Base-by-base conservation (phyloP, 305 asterid species). In the Fraxinus sp. region DNA sequence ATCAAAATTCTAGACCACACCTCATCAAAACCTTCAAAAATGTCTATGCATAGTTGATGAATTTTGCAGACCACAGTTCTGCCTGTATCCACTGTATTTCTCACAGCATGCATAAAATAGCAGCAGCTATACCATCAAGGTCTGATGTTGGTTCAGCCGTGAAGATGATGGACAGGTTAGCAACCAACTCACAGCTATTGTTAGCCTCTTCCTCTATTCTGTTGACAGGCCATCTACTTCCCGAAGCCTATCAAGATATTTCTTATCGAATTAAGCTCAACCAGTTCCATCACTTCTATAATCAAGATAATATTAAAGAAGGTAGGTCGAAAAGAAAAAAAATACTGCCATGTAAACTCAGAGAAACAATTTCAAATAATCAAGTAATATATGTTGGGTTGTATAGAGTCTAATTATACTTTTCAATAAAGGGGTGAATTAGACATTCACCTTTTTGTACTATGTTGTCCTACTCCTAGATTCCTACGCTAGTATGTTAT, bases 61-160 rank as follows among this genome's bases (percentile, higher is more conserved):
- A 87, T 87, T 13, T 89, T 87, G 81, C 89, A 87, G 39, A 89
- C 88, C 14, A 87, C 87, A 2, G 90, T 89, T 81, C 90, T 83
- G 73, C 89, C 88, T 1, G 91, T 86, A 59, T 88, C 90, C 72
- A 88, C 89, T 0, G 86, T 88, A n/a, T 83, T 86, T 74, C 89
- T 86, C 16, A 88, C 87, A 16, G 89, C 41, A 62, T 90, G 91
- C 91, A 89, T 89, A 35, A 89, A 46, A 82, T 86, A 37, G 92
- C 92, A 64, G 91, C 90, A 41, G 90, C 91, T 88, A 91, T 83
- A 22, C 89, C 91, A 35, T 90, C 92, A 20, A 88, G 91, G 28
- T 89, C 90, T 9, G 91, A 86, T 41, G 90, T 90, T 7, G 91
- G 92, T 78, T 90, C 92, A 28, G 86, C 92, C 91, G 88, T 87